Conservation (phyloP, 192 early-diverging fungal genomes). For the Backusella psychrophila region DNA sequence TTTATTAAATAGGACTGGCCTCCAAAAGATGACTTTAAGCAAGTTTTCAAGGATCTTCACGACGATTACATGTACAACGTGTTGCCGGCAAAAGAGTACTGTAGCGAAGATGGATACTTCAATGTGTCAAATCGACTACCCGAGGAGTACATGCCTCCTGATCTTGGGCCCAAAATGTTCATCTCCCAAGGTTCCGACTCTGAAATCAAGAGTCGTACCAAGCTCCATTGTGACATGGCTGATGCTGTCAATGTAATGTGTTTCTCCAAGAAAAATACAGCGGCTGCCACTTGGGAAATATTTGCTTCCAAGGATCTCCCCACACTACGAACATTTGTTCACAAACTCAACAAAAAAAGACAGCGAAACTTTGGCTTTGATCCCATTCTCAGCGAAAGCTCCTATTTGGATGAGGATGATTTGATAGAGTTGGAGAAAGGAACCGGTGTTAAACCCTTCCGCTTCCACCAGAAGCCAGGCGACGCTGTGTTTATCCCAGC, state of each 20-base stretch:
- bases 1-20: conserved; percentile 55
- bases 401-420: conserved; percentile 51
- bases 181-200: conserved; percentile 54
- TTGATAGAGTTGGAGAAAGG: conserved; percentile 36
- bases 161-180: conserved; percentile 79
- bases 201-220: background rate
- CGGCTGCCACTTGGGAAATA: conserved; percentile 67
- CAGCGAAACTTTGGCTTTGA: conserved; percentile 22
- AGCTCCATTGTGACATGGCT: conserved; percentile 64
- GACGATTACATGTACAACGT: conserved; percentile 48
- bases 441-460: conserved; percentile 47
- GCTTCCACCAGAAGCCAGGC: conserved; percentile 66
- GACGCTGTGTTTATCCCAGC: conserved; percentile 80
- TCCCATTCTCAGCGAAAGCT: conserved; percentile 67
- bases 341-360: conserved; percentile 5
- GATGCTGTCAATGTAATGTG: conserved; percentile 75
- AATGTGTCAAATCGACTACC: conserved; percentile 64
- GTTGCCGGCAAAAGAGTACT: conserved; percentile 58
- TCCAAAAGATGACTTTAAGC: conserved; percentile 51
- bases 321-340: conserved; percentile 33
- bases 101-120: conserved; percentile 43
- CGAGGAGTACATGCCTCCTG: conserved; percentile 51
- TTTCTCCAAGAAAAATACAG: background rate
- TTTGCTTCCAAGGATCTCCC: conserved; percentile 42
- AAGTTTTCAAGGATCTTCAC: conserved; percentile 52